These are phyloP conservation scores for Jasminum sambac DNA, from an alignment of 257 asterid species.

Conservation along the genomic window DNA sequence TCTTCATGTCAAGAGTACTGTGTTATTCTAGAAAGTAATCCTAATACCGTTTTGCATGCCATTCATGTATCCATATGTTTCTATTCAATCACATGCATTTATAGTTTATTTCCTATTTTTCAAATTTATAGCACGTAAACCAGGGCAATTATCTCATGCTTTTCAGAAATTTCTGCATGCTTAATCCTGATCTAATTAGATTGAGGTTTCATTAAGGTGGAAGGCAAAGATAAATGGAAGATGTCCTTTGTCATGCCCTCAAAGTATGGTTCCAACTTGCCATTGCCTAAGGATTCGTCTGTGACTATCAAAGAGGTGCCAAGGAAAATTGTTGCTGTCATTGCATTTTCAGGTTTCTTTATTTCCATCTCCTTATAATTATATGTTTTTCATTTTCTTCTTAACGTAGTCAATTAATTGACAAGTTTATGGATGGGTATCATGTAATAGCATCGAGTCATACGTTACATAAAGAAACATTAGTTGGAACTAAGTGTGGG, in stretches of 20 bases:
- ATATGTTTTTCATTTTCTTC: neutral
- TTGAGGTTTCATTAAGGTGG: slow-evolving; percentile 39
- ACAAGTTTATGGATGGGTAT: neutral
- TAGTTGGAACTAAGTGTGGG: neutral
- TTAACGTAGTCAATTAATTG: neutral
- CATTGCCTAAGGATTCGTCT: slow-evolving; percentile 70
- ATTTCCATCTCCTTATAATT: neutral
- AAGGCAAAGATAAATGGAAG: slow-evolving; percentile 59
- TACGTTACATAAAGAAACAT: neutral
- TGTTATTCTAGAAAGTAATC: neutral
- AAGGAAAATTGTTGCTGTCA: slow-evolving; percentile 57
- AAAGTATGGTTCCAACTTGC: slow-evolving; percentile 74
- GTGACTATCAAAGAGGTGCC: slow-evolving; percentile 73
- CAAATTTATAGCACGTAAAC: neutral
- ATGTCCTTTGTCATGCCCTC: slow-evolving; percentile 92
- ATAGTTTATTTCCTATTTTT: neutral
- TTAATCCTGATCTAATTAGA: slow-evolving; percentile 17
- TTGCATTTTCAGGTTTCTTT: slow-evolving; percentile 75
- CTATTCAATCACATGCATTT: slow-evolving; percentile 2
- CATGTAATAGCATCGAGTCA: neutral
- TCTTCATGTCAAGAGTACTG: neutral
- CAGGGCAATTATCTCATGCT: neutral
- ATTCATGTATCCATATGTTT: neutral
- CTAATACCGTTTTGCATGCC: neutral
- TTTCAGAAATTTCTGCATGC: slow-evolving; percentile 9